Evolutionary conservation across 495 filamentous ascomycete species (phyloP).

Genomic region (Poronia punctata): DNA sequence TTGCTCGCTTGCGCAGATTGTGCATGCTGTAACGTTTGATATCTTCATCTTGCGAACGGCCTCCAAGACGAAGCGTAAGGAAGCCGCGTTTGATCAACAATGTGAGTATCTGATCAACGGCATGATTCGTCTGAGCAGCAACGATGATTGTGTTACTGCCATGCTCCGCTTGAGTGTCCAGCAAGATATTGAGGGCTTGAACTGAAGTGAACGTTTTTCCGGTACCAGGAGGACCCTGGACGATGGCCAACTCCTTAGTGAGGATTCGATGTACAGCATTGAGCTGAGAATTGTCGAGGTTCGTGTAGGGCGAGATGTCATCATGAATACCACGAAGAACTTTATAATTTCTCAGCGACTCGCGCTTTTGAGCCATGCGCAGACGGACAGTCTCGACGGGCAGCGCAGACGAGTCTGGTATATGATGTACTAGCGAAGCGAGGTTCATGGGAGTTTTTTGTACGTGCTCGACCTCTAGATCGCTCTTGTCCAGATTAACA

Average conservation of each 20-base stretch:
- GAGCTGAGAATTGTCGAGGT: conserved; percentile 64
- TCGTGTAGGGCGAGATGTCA: conserved; percentile 27
- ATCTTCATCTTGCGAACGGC: conserved; percentile 55
- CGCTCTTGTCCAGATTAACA: conserved; percentile 34
- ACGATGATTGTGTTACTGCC: conserved; percentile 53
- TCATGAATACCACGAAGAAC: conserved; percentile 38
- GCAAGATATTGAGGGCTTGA: conserved; percentile 58
- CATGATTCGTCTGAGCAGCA: conserved; percentile 88
- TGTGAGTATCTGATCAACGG: conserved; percentile 74
- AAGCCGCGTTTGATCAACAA: conserved; percentile 58
- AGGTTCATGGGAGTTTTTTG: conserved; percentile 29
- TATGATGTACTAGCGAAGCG: conserved; percentile 25
- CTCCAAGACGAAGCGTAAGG: conserved; percentile 72
- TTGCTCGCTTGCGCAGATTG: conserved; percentile 41
- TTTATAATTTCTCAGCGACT: conserved; percentile 7
- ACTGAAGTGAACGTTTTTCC: conserved; percentile 81
- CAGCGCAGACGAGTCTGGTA: conserved; percentile 16
- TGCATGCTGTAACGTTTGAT: conserved; percentile 61
- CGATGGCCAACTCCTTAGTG: conserved; percentile 64
- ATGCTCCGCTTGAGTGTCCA: conserved; percentile 48
- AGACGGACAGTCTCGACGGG: conserved; percentile 31
- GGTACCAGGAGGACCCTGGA: conserved; percentile 90
- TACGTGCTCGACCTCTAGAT: conserved; percentile 25
- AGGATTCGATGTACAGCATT: conserved; percentile 62
- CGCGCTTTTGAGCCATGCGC: conserved; percentile 35